These are phyloP conservation scores for Phytophthora rubi DNA, from an alignment of 352 stramenopile species.

Conservation along the genomic window DNA sequence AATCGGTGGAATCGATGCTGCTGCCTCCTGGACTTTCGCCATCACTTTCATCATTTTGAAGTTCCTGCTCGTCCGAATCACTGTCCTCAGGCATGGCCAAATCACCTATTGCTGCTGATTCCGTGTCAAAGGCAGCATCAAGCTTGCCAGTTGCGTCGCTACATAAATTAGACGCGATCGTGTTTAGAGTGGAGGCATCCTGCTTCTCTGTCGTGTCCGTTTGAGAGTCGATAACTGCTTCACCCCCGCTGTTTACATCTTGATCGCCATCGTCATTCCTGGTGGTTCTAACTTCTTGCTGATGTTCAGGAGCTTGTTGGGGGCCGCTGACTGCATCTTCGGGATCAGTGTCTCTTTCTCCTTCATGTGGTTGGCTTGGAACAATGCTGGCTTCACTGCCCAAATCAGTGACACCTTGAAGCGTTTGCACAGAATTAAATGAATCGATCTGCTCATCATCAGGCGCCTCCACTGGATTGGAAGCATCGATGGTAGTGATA, in stretches of 20 bases:
- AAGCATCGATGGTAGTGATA: neutral
- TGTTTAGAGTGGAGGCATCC: neutral
- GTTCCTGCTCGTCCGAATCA: slow-evolving; percentile 5
- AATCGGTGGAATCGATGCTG: slow-evolving; percentile 43
- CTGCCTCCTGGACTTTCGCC: slow-evolving; percentile 10
- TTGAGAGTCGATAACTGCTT: neutral
- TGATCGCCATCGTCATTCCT: neutral
- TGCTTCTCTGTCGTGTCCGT: neutral
- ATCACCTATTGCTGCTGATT: neutral
- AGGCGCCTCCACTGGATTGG: neutral
- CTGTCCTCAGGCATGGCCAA: slow-evolving; percentile 6
- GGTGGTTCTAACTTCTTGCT: neutral
- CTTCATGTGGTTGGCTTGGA: no score
- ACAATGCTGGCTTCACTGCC: neutral
- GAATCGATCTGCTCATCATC: neutral
- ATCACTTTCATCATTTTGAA: slow-evolving; percentile 11
- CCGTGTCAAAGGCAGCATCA: neutral
- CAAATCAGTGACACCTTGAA: neutral
- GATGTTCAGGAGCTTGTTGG: neutral
- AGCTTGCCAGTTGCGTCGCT: neutral
- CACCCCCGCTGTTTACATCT: neutral
- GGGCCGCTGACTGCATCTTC: no score
- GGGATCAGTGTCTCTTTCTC: no score
- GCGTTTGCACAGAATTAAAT: neutral
- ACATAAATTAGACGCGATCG: neutral